Evolutionary conservation across 2,329 filamentous ascomycete genomes (phyloP).

Genomic region (Phyllachora maydis): DNA sequence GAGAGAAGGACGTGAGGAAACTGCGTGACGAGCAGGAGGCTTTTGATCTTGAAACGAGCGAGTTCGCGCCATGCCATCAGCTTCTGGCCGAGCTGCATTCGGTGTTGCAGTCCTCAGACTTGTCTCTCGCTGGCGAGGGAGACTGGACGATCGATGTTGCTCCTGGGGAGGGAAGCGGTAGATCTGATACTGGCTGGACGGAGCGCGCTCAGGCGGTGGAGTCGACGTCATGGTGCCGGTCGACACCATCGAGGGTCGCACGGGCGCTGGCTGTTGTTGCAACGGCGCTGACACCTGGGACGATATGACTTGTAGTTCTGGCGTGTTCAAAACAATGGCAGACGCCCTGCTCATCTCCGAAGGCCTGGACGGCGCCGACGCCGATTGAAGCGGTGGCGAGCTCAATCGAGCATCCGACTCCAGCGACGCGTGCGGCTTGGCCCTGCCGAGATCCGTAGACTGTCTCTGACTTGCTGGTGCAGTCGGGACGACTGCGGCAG

Average conservation of each 20-base stretch:
- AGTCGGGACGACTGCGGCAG: no score
- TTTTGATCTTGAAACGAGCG: conserved; percentile 14
- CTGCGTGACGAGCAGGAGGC: conserved; percentile 17
- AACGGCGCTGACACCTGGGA: conserved; percentile 16
- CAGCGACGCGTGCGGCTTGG: conserved; percentile 8
- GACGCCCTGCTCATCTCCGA: conserved; percentile 37
- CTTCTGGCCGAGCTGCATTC: conserved; percentile 8
- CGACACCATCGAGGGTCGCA: conserved; percentile 23
- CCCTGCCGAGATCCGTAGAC: conserved; percentile 10
- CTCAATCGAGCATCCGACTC: conserved; percentile 10
- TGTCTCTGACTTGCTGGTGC: conserved; percentile 10
- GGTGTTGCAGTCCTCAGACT: conserved; percentile 7
- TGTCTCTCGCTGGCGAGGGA: conserved; percentile 14
- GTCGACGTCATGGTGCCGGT: conserved; percentile 65
- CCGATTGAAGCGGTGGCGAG: conserved; percentile 16
- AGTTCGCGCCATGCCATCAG: conserved; percentile 8
- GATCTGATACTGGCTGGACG: conserved; percentile 18
- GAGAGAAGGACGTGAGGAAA: conserved; percentile 44
- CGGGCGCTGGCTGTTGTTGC: conserved; percentile 10
- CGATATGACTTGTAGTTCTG: conserved; percentile 37
- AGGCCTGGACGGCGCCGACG: conserved; percentile 18
- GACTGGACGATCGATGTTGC: conserved; percentile 16
- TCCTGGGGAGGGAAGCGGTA: conserved; percentile 20
- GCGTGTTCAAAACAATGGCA: conserved; percentile 40
- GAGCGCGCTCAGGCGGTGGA: conserved; percentile 28